phyloP scores from a whole-genome alignment of 2,329 filamentous ascomycete species.

The Stachybotrys echinatus region DNA sequence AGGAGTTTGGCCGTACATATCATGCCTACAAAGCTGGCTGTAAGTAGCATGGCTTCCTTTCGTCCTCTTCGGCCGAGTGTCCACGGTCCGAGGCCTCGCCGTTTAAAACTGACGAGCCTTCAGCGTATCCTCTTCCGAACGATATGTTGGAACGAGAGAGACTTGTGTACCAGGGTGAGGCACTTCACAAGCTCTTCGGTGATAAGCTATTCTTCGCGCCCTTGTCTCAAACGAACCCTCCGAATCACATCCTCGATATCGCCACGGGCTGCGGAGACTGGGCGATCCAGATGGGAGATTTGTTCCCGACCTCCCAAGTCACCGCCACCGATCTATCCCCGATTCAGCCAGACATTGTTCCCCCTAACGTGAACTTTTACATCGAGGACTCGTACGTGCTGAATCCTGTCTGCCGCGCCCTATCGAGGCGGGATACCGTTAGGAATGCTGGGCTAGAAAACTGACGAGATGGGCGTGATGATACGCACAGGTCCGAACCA shows the following conservation, averaged over 20 bases:
- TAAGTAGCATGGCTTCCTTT: slow-evolving; percentile 25
- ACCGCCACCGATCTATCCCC: slow-evolving; percentile 63
- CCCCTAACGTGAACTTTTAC: slow-evolving; percentile 68
- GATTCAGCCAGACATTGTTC: slow-evolving; percentile 60
- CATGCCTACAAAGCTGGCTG: slow-evolving; percentile 42
- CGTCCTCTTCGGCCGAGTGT: neutral
- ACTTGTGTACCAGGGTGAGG: slow-evolving; percentile 31
- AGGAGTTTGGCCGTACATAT: slow-evolving; percentile 40
- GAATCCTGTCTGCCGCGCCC: neutral
- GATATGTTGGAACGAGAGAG: slow-evolving; percentile 36
- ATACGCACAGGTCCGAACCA: slow-evolving; percentile 32
- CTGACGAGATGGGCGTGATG: neutral
- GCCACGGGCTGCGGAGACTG: slow-evolving; percentile 48
- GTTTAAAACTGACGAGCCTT: no score
- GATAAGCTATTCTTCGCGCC: slow-evolving; percentile 38
- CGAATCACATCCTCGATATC: slow-evolving; percentile 33
- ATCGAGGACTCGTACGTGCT: slow-evolving; percentile 56
- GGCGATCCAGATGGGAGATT: slow-evolving; percentile 63
- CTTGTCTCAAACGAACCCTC: slow-evolving; percentile 26
- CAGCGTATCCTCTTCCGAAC: slow-evolving; percentile 43
- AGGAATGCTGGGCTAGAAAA: no score
- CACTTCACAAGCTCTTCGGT: slow-evolving; percentile 30
- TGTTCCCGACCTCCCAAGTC: slow-evolving; percentile 53
- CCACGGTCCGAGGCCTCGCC: no score
- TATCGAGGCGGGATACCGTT: neutral